Base-by-base conservation (phyloP, 2,329 filamentous ascomycete genomes). In the Rutstroemia sp. region DNA sequence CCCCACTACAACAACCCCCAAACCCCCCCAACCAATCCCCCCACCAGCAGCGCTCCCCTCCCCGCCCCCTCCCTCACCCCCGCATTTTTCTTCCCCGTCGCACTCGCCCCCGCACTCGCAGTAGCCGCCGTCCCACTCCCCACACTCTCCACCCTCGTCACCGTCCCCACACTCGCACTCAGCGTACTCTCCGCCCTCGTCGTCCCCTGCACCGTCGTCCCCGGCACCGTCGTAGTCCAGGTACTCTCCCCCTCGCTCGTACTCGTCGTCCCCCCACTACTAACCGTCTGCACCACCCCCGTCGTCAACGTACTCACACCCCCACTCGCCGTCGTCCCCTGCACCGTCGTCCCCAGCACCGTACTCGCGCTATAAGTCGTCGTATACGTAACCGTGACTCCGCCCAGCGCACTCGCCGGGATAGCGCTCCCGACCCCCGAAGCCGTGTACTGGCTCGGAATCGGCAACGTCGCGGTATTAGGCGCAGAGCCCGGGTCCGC, bases 371-470 rank as follows among this genome's bases (percentile, higher is more conserved):
- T 51, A 7, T 65, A 12, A 1, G 64, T 67, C 0, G 62, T 65
- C 2, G 60, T 64, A 38, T 60, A 64, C 1, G 65, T 74, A 30
- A 68, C 63, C 0, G 70, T 70, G 4, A 72, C 59, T 10, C 68
- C 70, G 16, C 73, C 76, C 9, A 78, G 64, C 46, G 70, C 71
- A 8, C 69, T 72, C 0, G 70, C 69, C 0, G 76, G 76, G 42
- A 79, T 74, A 0, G 75, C 75, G 17, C 67, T 71, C 6, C 76
- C 76, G 2, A 75, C 70, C 14, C 76, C 76, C 1, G 69, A 69
- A 16, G 69, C 73, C 0, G 76, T 78, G 58, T 68, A 78, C 45
- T 75, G 74, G 2, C 70, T 70, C 5, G 76, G 75, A 8, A 77
- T 69, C 8, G 70, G 67, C 17, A 78, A 62, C 0, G 71, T 75